A percentile compares a stretch with the other conserved stretches of the same genome.
Conservation (phyloP, 2,329 filamentous ascomycete species). For the Fusarium kyushuense region DNA sequence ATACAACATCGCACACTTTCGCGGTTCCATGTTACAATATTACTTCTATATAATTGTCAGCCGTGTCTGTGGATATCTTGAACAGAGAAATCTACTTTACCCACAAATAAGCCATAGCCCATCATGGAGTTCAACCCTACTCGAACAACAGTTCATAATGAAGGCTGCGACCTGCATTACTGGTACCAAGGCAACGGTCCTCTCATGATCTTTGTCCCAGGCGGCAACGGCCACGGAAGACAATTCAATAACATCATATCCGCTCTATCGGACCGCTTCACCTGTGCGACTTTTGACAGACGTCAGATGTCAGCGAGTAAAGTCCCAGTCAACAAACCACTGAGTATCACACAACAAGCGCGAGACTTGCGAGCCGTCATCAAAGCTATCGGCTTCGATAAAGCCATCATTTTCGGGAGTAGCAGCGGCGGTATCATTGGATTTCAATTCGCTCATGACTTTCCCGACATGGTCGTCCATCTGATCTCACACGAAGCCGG, state of each 20-base stretch:
- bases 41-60: neutral
- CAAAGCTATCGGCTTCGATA: neutral
- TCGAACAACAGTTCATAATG: neutral
- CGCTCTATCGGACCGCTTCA: neutral
- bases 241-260: slow-evolving; percentile 16
- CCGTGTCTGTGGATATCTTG: too few species aligned
- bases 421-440: slow-evolving; percentile 12
- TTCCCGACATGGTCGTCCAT: slow-evolving; percentile 10
- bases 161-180: slow-evolving; percentile 17
- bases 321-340: slow-evolving; percentile 7
- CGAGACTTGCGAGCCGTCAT: slow-evolving; percentile 12
- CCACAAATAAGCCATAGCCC: fast-evolving
- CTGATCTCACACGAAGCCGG: slow-evolving; percentile 5
- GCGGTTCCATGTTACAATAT: fast-evolving
- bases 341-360: slow-evolving; percentile 3
- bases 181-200: slow-evolving; percentile 5
- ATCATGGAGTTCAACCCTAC: slow-evolving; percentile 4
- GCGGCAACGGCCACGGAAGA: slow-evolving; percentile 9
- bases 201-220: slow-evolving; percentile 12
- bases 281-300: slow-evolving; percentile 8
- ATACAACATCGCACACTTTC: neutral
- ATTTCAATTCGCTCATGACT: slow-evolving; percentile 18
- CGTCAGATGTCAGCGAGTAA: slow-evolving; percentile 25
- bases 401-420: neutral
- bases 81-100: too few species aligned